Conservation (phyloP, 768 basidiomycete species). For the Kwoniella shandongensis region DNA sequence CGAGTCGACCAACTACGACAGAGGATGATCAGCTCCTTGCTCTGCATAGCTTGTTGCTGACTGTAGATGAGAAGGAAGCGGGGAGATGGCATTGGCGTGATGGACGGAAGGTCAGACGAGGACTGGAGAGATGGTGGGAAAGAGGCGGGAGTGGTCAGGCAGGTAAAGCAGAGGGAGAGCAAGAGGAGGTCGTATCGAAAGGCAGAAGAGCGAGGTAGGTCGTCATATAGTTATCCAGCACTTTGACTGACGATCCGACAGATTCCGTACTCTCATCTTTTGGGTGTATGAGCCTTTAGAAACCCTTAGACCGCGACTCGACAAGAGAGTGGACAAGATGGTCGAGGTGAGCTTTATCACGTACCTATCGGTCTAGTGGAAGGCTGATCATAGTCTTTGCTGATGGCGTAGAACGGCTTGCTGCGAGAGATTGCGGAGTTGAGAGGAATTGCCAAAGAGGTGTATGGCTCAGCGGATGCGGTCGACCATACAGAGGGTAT, state of each 20-base stretch:
- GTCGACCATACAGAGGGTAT: conserved; percentile 63
- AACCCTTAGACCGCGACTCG: conserved; percentile 66
- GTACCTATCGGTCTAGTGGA: background rate
- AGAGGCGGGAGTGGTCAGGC: conserved; percentile 62
- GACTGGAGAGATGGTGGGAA: conserved; percentile 73
- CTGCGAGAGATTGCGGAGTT: conserved; percentile 72
- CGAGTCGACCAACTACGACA: conserved; percentile 13
- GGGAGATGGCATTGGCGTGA: conserved; percentile 95
- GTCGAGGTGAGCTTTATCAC: conserved; percentile 62
- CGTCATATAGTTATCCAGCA: too few relatives aligned
- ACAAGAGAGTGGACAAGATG: conserved; percentile 85
- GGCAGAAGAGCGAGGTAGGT: conserved; percentile 24
- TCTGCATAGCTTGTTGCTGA: conserved; percentile 66
- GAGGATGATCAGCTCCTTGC: conserved; percentile 51
- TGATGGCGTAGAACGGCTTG: conserved; percentile 63
- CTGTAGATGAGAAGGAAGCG: conserved; percentile 72
- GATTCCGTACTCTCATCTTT: conserved; percentile 81
- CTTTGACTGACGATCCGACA: conserved; percentile 47
- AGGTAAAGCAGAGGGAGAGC: conserved; percentile 59
- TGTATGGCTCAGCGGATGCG: conserved; percentile 36
- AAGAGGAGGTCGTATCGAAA: conserved; percentile 19
- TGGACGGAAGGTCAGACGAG: conserved; percentile 81
- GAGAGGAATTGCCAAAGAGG: conserved; percentile 41
- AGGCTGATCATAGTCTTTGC: background rate
- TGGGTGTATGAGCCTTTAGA: conserved; percentile 81